These are phyloP conservation scores for Lotus japonicus DNA, from an alignment of 306 rosid species.

Conservation along the genomic window DNA sequence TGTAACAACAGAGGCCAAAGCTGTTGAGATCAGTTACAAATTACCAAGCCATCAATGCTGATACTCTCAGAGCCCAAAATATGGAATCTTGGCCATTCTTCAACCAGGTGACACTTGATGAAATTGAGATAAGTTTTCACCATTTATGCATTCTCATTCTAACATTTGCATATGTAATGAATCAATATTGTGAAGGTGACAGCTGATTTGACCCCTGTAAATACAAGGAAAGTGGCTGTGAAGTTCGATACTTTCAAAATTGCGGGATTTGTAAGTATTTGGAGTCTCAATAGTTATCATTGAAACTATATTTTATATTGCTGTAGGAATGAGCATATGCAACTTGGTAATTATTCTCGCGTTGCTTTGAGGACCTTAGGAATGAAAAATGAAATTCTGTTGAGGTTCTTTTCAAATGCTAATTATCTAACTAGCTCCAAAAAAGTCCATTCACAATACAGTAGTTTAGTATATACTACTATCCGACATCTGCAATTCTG, in stretches of 20 bases:
- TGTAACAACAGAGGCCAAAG: constrained; percentile 66
- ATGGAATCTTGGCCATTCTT: constrained; percentile 93
- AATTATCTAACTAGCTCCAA: neutral
- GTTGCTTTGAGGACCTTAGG: constrained; percentile 8
- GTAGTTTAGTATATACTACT: neutral
- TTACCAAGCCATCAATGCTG: constrained; percentile 79
- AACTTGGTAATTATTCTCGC: too few species aligned
- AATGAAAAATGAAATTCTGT: neutral
- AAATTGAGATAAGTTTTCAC: neutral
- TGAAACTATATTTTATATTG: neutral
- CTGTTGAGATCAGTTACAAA: constrained; percentile 64
- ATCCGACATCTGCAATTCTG: neutral
- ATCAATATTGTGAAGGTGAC: constrained; percentile 58
- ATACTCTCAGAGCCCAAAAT: constrained; percentile 85
- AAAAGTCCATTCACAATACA: neutral
- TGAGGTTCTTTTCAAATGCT: neutral
- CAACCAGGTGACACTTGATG: constrained; percentile 59
- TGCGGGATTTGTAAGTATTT: constrained; percentile 66
- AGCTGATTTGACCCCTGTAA: constrained; percentile 80
- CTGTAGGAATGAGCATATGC: neutral
- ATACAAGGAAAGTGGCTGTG: constrained; percentile 83
- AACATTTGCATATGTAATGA: neutral
- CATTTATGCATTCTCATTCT: neutral
- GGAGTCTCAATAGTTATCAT: neutral
- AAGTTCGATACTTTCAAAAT: constrained; percentile 80